Conservation (phyloP, 2,329 filamentous ascomycete species). For the Neofusicoccum kwambonambiense region DNA sequence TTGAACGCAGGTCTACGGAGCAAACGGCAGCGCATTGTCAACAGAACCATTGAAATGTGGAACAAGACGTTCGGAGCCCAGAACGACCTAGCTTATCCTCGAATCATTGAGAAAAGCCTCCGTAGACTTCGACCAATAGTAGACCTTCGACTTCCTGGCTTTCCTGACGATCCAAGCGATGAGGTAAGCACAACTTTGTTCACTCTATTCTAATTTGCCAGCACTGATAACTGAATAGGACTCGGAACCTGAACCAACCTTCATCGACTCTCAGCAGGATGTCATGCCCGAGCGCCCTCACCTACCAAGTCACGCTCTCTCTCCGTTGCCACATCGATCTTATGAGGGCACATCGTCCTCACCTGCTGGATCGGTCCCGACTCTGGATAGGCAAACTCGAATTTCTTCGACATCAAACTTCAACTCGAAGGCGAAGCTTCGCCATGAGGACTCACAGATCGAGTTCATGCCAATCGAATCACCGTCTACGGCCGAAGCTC, state of each 20-base stretch:
- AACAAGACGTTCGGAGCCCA: conserved; percentile 66
- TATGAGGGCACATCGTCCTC: neutral
- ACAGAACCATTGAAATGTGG: conserved; percentile 62
- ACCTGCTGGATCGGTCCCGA: neutral
- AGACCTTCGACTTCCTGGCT: conserved; percentile 51
- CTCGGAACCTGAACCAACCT: neutral
- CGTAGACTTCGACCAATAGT: conserved; percentile 58
- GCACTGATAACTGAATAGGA: conserved; percentile 42
- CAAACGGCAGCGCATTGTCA: conserved; percentile 50
- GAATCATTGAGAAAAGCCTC: conserved; percentile 62
- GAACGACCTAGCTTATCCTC: conserved; percentile 62
- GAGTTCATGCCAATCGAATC: conserved; percentile 70
- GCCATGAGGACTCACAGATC: conserved; percentile 81
- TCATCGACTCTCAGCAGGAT: conserved; percentile 22
- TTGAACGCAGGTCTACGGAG: conserved; percentile 56
- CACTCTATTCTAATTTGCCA: conserved; percentile 29
- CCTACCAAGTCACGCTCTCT: neutral
- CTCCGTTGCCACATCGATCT: neutral
- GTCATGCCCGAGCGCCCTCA: conserved; percentile 32
- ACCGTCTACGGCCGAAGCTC: conserved; percentile 48
- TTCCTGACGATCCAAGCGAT: conserved; percentile 39
- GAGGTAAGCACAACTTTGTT: conserved; percentile 35
- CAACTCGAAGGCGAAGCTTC: conserved; percentile 54
- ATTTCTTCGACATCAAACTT: conserved; percentile 13
- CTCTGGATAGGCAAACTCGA: neutral